A percentile compares a stretch with the other conserved stretches of the same genome.
These are phyloP conservation scores for Cladosporium austrohemisphaericum DNA, from an alignment of 2,329 filamentous ascomycete species.

Conservation along the genomic window DNA sequence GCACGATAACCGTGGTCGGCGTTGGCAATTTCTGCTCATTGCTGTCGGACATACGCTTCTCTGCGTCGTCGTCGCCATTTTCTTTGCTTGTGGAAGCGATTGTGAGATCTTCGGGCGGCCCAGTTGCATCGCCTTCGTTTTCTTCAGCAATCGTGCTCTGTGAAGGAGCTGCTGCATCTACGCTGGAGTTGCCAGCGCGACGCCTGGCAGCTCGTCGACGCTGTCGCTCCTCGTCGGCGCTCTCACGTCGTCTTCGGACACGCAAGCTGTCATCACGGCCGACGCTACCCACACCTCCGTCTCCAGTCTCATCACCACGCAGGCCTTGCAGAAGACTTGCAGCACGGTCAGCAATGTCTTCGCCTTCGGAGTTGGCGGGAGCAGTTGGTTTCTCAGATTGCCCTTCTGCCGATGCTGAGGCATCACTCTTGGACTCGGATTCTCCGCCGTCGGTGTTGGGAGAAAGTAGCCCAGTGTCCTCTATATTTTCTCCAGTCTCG, in stretches of 20 bases:
- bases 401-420: neutral
- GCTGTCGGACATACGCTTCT: constrained; percentile 18
- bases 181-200: constrained; percentile 28
- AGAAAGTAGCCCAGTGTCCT: constrained; percentile 27
- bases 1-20: constrained; percentile 28
- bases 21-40: constrained; percentile 17
- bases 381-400: constrained; percentile 6
- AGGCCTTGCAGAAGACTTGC: constrained; percentile 81
- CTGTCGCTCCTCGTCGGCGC: constrained; percentile 73
- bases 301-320: constrained; percentile 58
- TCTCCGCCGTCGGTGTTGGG: constrained; percentile 20
- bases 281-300: constrained; percentile 33
- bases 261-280: constrained; percentile 37
- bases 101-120: constrained; percentile 19
- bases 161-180: constrained; percentile 27
- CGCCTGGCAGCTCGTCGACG: constrained; percentile 57
- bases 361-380: constrained; percentile 39
- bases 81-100: constrained; percentile 29
- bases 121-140: constrained; percentile 14
- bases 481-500: constrained; percentile 47
- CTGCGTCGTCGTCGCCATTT: constrained; percentile 17
- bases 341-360: constrained; percentile 82
- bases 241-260: constrained; percentile 62
- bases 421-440: constrained; percentile 1
- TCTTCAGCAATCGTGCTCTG: constrained; percentile 36